Conservation (phyloP, 2,329 filamentous ascomycete species). For the Exophiala bonariae region DNA sequence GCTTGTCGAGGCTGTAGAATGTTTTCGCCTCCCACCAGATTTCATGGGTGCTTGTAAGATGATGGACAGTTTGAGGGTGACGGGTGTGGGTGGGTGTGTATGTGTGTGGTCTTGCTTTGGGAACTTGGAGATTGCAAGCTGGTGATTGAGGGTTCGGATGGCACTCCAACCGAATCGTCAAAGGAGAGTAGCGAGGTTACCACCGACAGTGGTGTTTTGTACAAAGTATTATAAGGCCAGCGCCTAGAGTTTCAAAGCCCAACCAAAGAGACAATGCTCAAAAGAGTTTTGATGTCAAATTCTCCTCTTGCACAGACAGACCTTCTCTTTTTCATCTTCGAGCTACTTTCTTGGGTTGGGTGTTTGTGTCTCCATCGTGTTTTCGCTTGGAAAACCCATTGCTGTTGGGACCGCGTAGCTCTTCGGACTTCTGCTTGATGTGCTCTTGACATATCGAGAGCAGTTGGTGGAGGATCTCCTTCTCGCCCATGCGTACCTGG, state of each 20-base stretch:
- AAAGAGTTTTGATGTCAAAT: too few relatives aligned
- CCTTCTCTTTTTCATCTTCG: constrained; percentile 9
- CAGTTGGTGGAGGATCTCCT: constrained; percentile 62
- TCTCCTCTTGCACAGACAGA: background rate
- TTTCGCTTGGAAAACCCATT: constrained; percentile 32
- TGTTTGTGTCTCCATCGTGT: constrained; percentile 28
- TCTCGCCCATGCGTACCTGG: constrained; percentile 70
- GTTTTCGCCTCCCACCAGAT: background rate
- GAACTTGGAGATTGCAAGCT: too few relatives aligned
- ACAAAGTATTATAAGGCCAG: constrained; percentile 24
- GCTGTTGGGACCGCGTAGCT: constrained; percentile 3
- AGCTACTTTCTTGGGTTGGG: constrained; percentile 16
- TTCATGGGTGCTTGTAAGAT: constrained; percentile 18
- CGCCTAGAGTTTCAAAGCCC: constrained; percentile 20
- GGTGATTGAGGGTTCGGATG: constrained; percentile 4
- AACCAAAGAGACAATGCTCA: constrained; percentile 6
- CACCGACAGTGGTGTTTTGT: constrained; percentile 7
- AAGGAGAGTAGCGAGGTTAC: too few relatives aligned
- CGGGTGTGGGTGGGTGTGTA: constrained; percentile 1
- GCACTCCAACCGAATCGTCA: too few relatives aligned
- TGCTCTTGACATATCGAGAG: constrained; percentile 39
- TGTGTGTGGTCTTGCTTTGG: background rate
- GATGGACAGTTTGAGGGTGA: constrained; percentile 1
- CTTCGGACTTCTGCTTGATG: constrained; percentile 35
- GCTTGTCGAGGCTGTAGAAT: constrained; percentile 8